phyloP scores from a whole-genome alignment of 805 yeast species.

The Komagataella mondaviorum region DNA sequence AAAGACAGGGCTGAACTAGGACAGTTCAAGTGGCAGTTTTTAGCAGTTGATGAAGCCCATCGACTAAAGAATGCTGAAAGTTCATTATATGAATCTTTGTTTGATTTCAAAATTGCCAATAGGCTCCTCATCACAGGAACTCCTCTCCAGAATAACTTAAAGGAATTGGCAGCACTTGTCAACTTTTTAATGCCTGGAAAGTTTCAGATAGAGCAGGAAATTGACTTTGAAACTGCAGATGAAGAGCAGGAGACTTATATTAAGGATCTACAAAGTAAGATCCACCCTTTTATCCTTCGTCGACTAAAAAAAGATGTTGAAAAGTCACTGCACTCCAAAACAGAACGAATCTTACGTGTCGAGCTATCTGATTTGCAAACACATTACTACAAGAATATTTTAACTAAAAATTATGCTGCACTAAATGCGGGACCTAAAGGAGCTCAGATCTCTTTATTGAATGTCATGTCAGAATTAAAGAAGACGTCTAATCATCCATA shows the following conservation, averaged over 20 bases:
- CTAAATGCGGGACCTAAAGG: constrained; percentile 74
- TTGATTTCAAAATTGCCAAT: constrained; percentile 71
- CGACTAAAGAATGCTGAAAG: constrained; percentile 89
- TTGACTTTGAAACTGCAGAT: constrained; percentile 85
- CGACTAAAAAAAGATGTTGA: constrained; percentile 96
- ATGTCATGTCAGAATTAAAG: constrained; percentile 90
- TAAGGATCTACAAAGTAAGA: constrained; percentile 66
- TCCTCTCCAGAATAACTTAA: constrained; percentile 90
- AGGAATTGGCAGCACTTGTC: constrained; percentile 89
- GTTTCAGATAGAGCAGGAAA: constrained; percentile 81
- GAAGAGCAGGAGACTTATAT: constrained; percentile 82
- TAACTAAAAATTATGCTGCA: constrained; percentile 86
- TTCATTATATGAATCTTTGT: constrained; percentile 79
- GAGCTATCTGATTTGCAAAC: constrained; percentile 94
- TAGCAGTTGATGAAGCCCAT: constrained; percentile 98
- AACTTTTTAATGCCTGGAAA: constrained; percentile 95
- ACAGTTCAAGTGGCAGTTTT: constrained; percentile 80
- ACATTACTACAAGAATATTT: constrained; percentile 84
- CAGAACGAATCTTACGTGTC: constrained; percentile 89
- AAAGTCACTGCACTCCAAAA: constrained; percentile 88
- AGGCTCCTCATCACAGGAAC: constrained; percentile 93
- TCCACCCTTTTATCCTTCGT: constrained; percentile 87
- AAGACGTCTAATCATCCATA: constrained; percentile 98
- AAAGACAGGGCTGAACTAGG: constrained; percentile 81
- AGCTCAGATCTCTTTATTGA: constrained; percentile 72